These are phyloP conservation scores for Petrea volubilis DNA, from an alignment of 257 asterid species.

Conservation along the genomic window DNA sequence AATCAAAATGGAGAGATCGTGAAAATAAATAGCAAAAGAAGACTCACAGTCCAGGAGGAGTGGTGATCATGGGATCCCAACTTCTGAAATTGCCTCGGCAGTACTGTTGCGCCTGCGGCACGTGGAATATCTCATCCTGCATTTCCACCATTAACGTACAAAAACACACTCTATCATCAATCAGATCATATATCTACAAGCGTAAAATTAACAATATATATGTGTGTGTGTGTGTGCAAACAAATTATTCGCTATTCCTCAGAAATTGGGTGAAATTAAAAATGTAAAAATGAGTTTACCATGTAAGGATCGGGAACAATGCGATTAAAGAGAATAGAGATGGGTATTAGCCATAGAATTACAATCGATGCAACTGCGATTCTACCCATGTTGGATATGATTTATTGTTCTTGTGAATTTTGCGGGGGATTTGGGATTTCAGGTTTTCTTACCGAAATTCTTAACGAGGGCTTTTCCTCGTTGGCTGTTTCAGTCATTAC, in stretches of 20 bases:
- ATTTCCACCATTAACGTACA: conserved; percentile 18
- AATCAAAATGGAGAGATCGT: neutral
- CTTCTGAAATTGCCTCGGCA: conserved; percentile 80
- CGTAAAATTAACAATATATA: neutral
- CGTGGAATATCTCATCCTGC: conserved; percentile 97
- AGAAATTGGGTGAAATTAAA: conserved; percentile 8
- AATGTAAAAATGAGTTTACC: conserved; percentile 43
- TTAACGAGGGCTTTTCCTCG: neutral
- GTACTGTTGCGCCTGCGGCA: conserved; percentile 83
- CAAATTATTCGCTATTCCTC: neutral
- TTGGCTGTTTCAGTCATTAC: neutral
- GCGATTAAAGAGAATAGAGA: conserved; percentile 66
- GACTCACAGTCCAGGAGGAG: conserved; percentile 97
- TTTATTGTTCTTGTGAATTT: neutral
- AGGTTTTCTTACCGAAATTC: neutral
- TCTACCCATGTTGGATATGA: conserved; percentile 57
- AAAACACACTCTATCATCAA: conserved; percentile 15
- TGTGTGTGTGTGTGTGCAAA: too few relatives aligned
- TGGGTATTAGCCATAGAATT: conserved; percentile 61
- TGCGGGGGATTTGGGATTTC: neutral
- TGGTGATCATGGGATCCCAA: conserved; percentile 99
- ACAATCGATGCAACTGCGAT: conserved; percentile 50
- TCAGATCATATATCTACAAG: neutral
- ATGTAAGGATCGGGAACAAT: conserved; percentile 88
- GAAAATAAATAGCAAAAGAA: neutral